These are phyloP conservation scores for Friedmanniomyces simplex DNA, from an alignment of 495 filamentous ascomycete genomes.

Conservation along the genomic window DNA sequence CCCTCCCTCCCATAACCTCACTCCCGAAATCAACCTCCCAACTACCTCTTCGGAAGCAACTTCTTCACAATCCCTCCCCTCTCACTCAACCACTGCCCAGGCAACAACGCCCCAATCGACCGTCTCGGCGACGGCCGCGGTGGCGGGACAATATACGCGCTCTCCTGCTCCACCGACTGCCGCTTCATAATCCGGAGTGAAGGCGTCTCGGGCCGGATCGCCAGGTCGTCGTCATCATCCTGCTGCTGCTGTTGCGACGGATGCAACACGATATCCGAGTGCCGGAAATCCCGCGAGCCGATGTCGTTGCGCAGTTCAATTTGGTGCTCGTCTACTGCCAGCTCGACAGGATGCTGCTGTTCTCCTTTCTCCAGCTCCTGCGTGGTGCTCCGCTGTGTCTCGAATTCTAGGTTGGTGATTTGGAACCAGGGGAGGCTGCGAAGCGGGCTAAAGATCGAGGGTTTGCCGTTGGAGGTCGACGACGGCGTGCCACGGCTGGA, in stretches of 20 bases:
- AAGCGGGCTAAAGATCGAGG: conserved; percentile 8
- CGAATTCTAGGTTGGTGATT: conserved; percentile 7
- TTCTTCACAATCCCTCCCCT: not conserved
- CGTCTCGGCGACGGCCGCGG: not conserved
- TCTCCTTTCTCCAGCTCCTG: not conserved
- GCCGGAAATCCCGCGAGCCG: not conserved
- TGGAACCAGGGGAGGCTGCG: conserved; percentile 19
- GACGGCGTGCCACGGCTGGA: not conserved
- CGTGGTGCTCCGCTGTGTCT: not conserved
- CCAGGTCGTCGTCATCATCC: not conserved
- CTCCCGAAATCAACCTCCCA: too few species aligned
- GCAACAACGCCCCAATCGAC: conserved; percentile 2
- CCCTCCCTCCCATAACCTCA: too few species aligned
- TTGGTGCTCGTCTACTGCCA: not conserved
- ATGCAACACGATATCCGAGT: not conserved
- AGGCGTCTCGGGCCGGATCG: not conserved
- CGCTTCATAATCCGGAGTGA: conserved; percentile 6
- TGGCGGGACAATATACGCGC: not conserved
- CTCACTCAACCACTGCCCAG: conserved; percentile 5
- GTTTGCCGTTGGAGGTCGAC: not conserved
- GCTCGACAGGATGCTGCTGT: not conserved
- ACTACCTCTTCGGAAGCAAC: not conserved
- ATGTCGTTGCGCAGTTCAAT: not conserved
- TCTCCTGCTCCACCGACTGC: conserved; percentile 12
- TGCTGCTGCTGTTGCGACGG: too few species aligned